Conservation (phyloP, 2,329 filamentous ascomycete species). For the Thelonectria blattea region DNA sequence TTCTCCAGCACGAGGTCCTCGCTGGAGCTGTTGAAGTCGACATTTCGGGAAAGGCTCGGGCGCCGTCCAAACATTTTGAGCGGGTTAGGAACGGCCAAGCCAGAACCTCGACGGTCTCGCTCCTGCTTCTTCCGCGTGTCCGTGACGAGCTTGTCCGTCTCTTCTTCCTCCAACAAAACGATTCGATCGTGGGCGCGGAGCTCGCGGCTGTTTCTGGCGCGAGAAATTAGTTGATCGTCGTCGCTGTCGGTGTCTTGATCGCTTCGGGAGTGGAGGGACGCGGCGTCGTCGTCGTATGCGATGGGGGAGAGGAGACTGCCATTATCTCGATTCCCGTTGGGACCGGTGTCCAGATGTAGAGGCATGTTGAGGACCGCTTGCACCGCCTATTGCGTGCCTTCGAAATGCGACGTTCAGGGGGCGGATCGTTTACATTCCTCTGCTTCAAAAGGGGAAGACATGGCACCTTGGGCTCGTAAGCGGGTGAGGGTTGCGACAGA, state of each 20-base stretch:
- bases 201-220: conserved; percentile 72
- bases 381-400: conserved; percentile 29
- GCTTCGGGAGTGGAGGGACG: conserved; percentile 69
- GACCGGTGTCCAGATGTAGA: conserved; percentile 30
- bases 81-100: conserved; percentile 57
- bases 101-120: conserved; percentile 56
- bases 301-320: conserved; percentile 65
- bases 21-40: conserved; percentile 50
- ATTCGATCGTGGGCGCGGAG: conserved; percentile 72
- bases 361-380: conserved; percentile 30
- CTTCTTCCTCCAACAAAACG: conserved; percentile 78
- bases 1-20: conserved; percentile 59
- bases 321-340: conserved; percentile 39
- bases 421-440: conserved; percentile 8
- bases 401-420: conserved; percentile 21
- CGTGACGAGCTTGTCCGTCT: conserved; percentile 66
- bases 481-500: conserved; percentile 24
- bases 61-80: conserved; percentile 51
- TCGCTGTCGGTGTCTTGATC: conserved; percentile 80
- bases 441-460: conserved; percentile 27
- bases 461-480: conserved; percentile 25
- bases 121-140: conserved; percentile 58
- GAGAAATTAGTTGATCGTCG: conserved; percentile 71
- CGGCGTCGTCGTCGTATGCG: conserved; percentile 72
- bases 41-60: conserved; percentile 43